These are phyloP conservation scores for Xylaria curta DNA, from an alignment of 495 filamentous ascomycete genomes.

Conservation along the genomic window DNA sequence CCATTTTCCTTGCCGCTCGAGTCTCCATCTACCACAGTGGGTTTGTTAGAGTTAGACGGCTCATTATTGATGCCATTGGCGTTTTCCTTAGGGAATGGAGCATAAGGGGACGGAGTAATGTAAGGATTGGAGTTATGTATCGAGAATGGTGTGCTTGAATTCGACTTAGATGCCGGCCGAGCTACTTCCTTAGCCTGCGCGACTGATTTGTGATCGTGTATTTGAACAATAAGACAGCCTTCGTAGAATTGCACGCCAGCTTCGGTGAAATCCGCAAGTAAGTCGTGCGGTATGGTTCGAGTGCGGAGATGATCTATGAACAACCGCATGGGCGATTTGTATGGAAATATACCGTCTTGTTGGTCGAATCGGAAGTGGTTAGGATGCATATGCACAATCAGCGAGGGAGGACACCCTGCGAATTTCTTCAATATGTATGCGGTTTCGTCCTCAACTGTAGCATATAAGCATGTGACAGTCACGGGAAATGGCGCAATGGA, in stretches of 20 bases:
- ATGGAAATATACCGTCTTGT: conserved; percentile 89
- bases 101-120: conserved; percentile 85
- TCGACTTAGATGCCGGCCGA: conserved; percentile 61
- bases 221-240: conserved; percentile 90
- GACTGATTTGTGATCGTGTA: conserved; percentile 80
- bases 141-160: conserved; percentile 71
- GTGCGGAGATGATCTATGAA: conserved; percentile 72
- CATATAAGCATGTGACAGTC: conserved; percentile 17
- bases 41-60: conserved; percentile 45
- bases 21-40: conserved; percentile 32
- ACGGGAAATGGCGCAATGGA: not conserved
- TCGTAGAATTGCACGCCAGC: conserved; percentile 86
- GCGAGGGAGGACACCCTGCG: conserved; percentile 73
- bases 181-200: conserved; percentile 64
- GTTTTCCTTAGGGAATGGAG: conserved; percentile 75
- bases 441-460: conserved; percentile 17
- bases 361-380: conserved; percentile 92
- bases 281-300: conserved; percentile 59
- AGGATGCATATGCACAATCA: conserved; percentile 84
- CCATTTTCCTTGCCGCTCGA: conserved; percentile 55
- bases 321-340: conserved; percentile 87
- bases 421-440: conserved; percentile 85
- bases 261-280: conserved; percentile 65
- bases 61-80: conserved; percentile 37
- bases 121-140: conserved; percentile 90